Evolutionary conservation across 257 asterid genomes (phyloP).

Genomic region (Thymus mandschuricus): DNA sequence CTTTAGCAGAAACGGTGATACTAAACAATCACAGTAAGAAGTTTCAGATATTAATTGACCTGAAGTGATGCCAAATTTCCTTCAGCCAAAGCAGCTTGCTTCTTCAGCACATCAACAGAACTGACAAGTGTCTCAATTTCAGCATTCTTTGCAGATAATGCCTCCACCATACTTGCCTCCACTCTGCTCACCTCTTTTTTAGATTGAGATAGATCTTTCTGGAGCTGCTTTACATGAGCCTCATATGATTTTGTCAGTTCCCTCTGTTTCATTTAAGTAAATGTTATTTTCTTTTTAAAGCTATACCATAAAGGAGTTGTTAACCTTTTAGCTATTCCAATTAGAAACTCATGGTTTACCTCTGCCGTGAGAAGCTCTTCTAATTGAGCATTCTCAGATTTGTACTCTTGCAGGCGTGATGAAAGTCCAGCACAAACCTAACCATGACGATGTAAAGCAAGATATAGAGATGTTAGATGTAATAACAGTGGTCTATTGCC

Average conservation of each 20-base stretch:
- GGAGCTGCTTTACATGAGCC: constrained; percentile 81
- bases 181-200: constrained; percentile 80
- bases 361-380: constrained; percentile 96
- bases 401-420: constrained; percentile 95
- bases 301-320: constrained; percentile 10
- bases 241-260: constrained; percentile 89
- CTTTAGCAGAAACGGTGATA: constrained; percentile 23
- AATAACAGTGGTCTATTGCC: constrained; percentile 12
- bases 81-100: constrained; percentile 92
- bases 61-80: constrained; percentile 88
- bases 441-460: constrained; percentile 29
- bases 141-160: constrained; percentile 92
- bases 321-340: constrained; percentile 27
- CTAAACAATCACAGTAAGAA: constrained; percentile 20
- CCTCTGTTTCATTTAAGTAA: constrained; percentile 63
- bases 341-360: constrained; percentile 51
- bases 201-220: constrained; percentile 71
- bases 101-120: constrained; percentile 81
- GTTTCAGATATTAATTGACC: constrained; percentile 48
- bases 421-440: constrained; percentile 99
- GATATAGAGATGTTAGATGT: constrained; percentile 14
- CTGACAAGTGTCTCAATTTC: constrained; percentile 87
- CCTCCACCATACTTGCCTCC: constrained; percentile 85
- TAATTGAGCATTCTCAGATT: constrained; percentile 96
- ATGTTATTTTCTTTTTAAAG: constrained; percentile 22